A percentile compares a stretch with the other conserved stretches of the same genome.
These are phyloP conservation scores for Cladosporium austrohemisphaericum DNA, from an alignment of 2,329 filamentous ascomycete species.

Conservation along the genomic window DNA sequence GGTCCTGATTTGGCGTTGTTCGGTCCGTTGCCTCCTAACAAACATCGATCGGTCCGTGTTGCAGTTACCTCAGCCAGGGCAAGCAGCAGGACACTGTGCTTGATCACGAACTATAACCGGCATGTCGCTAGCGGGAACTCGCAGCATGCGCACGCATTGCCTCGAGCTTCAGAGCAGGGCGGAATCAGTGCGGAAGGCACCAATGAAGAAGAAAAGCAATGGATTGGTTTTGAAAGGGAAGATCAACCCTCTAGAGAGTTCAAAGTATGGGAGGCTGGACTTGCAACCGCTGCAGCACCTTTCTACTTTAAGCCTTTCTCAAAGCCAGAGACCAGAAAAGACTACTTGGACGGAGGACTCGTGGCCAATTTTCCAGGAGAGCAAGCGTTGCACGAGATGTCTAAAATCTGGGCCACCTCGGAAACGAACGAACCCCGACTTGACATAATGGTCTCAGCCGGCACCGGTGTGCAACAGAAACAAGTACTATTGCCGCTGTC, in stretches of 20 bases:
- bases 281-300: conserved; percentile 50
- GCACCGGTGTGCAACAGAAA: conserved; percentile 32
- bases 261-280: conserved; percentile 50
- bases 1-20: neutral
- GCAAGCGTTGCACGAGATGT: conserved; percentile 42
- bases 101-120: neutral
- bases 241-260: conserved; percentile 39
- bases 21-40: neutral
- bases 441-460: conserved; percentile 33
- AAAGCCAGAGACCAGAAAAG: conserved; percentile 37
- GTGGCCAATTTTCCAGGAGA: conserved; percentile 15
- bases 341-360: conserved; percentile 50
- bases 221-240: conserved; percentile 35
- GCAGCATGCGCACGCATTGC: too few species aligned
- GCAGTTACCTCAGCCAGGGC: neutral
- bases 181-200: too few species aligned
- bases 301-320: conserved; percentile 51
- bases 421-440: conserved; percentile 36
- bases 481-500: neutral
- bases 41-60: neutral
- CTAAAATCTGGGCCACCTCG: conserved; percentile 49
- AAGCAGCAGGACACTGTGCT: neutral
- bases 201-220: neutral
- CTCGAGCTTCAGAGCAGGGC: too few species aligned
- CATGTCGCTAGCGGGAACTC: too few species aligned